Base-by-base conservation (phyloP, 129 eudicot genomes). In the Deinandra increscens region DNA sequence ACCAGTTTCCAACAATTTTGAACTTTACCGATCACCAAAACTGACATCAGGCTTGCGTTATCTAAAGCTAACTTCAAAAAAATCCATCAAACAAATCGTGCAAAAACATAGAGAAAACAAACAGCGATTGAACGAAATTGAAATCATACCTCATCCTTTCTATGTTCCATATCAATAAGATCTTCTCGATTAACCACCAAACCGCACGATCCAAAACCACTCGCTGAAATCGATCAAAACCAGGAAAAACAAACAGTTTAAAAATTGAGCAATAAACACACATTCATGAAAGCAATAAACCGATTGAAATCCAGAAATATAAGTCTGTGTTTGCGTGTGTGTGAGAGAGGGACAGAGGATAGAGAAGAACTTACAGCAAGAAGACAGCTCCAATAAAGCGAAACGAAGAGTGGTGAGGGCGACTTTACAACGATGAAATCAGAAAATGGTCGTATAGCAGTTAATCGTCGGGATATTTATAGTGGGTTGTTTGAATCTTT, bases 71-170 rank as follows among this genome's bases (percentile, higher is more conserved):
- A 23, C 22, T 4, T 55, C 15, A 55, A 36, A 5, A 23, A 55
- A 22, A 22, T 23, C 61, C 23, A 7, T 14, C 4, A 11, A 22
- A 23, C 6, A 55, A 22, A 22, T 55, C 61, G 7, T 1, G 20
- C 7, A 22, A 23, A 22, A 55, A 26, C 36, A 55, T 34, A 9
- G 29, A 2, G 18, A 19, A 23, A 2, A 9, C 36, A 54, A 54
- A 20, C 60, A 11, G 3, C 7, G 2, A 49, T 18, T n/a, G 19
- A 54, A 56, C 2, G 39, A 13, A 13, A 56, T 11, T n/a, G 41
- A 13, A 58, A 58, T 12, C 64, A 58, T 14, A 58, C 64, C 64
- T 58, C 41, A 58, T 58, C 64, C 64, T 58, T 58, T 31, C 64
- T 18, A 58, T 58, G 64, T 14, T 58, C 64, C 64, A 58, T 58